Conservation (phyloP, 129 eudicot species). For the Tanacetum coccineum region DNA sequence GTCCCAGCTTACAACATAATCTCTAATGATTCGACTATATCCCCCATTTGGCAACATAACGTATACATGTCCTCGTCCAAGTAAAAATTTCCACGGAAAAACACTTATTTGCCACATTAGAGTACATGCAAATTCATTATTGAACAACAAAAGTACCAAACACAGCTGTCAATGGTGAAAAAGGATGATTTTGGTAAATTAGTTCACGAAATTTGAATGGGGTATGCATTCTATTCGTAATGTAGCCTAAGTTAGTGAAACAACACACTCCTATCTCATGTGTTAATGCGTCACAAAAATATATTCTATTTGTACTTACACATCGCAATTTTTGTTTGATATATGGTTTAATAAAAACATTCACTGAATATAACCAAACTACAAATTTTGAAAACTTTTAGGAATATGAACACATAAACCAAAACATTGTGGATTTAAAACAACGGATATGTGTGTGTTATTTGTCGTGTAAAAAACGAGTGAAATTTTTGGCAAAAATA, state of each 20-base stretch:
- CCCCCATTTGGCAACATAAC: constrained; percentile 14
- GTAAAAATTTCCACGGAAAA: neutral
- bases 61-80: constrained; percentile 9
- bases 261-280: neutral
- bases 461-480: neutral
- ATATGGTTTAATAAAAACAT: neutral
- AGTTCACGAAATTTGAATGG: neutral
- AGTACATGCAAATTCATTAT: neutral
- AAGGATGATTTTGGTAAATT: constrained; percentile 1
- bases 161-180: constrained; percentile 13
- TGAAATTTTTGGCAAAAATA: neutral
- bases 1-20: constrained; percentile 7
- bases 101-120: neutral
- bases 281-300: neutral
- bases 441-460: neutral
- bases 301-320: neutral
- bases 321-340: neutral
- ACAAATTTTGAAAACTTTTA: too few species aligned
- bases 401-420: too few species aligned
- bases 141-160: constrained; percentile 10
- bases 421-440: too few species aligned
- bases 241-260: constrained; percentile 1
- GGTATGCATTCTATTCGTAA: constrained; percentile 4
- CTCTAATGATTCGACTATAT: neutral
- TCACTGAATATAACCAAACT: neutral